phyloP scores from a whole-genome alignment of 306 rosid species.

The Ziziphus jujuba region DNA sequence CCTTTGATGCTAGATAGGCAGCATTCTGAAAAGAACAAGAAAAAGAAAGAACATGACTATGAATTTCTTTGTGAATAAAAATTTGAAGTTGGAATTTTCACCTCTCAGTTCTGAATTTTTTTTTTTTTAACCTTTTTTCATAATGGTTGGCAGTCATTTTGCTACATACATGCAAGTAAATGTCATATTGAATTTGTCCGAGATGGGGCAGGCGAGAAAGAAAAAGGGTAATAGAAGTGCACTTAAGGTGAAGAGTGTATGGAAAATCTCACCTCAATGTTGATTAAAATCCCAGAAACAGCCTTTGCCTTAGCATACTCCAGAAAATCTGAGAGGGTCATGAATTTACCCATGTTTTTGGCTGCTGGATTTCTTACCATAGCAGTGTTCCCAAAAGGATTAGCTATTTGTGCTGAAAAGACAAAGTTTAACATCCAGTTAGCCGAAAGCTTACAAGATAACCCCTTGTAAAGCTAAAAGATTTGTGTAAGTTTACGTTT shows the following conservation, averaged over 20 bases:
- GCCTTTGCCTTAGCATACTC: constrained; percentile 80
- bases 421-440: constrained; percentile 1
- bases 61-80: background rate
- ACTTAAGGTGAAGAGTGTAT: too few relatives aligned
- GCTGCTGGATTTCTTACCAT: constrained; percentile 68
- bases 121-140: background rate
- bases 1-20: constrained; percentile 71
- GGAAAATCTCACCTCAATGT: constrained; percentile 45
- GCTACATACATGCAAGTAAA: background rate
- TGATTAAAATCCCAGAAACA: constrained; percentile 60
- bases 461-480: background rate
- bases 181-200: background rate
- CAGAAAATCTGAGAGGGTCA: constrained; percentile 67
- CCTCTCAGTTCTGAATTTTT: background rate
- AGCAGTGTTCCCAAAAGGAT: constrained; percentile 23
- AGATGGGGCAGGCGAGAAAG: too few relatives aligned
- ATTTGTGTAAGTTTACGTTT: constrained; percentile 51
- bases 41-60: background rate
- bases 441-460: background rate
- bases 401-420: constrained; percentile 62
- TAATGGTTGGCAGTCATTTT: background rate
- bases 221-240: too few relatives aligned
- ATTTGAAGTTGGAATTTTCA: background rate
- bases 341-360: constrained; percentile 60
- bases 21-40: constrained; percentile 59